Evolutionary conservation across 306 rosid species (phyloP).

Genomic region (Leucaena leucocephala): DNA sequence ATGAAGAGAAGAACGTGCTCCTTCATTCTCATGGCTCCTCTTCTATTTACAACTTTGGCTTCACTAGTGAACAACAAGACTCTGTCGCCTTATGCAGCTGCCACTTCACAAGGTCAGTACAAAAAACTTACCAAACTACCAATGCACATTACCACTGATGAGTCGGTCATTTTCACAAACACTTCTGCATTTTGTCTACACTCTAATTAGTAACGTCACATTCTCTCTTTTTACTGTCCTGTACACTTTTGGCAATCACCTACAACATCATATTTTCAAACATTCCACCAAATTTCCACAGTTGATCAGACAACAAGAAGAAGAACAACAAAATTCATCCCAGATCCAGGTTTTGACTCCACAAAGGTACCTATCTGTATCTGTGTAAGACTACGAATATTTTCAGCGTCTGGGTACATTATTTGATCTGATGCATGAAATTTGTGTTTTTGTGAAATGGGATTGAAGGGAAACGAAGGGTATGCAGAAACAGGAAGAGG

Average conservation of each 20-base stretch:
- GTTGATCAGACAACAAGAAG: conserved; percentile 10
- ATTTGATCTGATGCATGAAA: neutral
- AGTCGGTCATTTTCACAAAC: conserved; percentile 22
- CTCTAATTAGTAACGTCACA: conserved; percentile 19
- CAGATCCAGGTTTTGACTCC: neutral
- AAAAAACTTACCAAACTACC: neutral
- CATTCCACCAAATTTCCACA: conserved; percentile 4
- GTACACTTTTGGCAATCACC: conserved; percentile 29
- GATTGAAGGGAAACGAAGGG: conserved; percentile 13
- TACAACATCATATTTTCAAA: conserved; percentile 22
- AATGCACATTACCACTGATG: neutral
- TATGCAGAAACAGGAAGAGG: neutral
- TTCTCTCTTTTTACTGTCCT: conserved; percentile 3
- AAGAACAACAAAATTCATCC: neutral
- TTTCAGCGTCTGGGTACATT: neutral
- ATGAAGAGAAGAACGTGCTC: conserved; percentile 36
- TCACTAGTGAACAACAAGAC: conserved; percentile 17
- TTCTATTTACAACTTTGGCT: conserved; percentile 23
- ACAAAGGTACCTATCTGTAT: neutral
- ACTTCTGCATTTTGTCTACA: neutral
- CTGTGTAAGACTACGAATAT: neutral
- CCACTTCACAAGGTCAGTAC: conserved; percentile 44
- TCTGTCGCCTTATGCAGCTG: conserved; percentile 22
- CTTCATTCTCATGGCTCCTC: conserved; percentile 28
- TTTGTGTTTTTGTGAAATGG: neutral